Evolutionary conservation across 202 grass and related monocot species (phyloP), one percentile per base, ranked within the genome.

Genomic region (Musa balbisiana): DNA sequence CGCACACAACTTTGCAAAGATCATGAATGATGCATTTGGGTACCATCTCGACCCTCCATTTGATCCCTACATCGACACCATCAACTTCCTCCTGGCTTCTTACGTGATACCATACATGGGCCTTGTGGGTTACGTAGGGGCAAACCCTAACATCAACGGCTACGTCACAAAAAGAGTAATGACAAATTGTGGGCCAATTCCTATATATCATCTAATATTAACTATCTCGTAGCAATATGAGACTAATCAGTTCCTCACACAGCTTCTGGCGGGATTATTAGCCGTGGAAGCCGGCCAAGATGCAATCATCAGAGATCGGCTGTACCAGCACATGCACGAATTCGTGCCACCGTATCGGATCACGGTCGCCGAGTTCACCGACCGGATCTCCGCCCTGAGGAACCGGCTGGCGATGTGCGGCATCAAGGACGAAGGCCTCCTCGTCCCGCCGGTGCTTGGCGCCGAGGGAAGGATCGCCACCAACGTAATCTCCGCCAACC

Each of bases 11-110:
- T 90, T 96, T 70, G 87, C 85, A 0, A 73, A 75, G 80, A 51
- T 92, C 49, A 96, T 96, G 83, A 83, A 96, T 73, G 80, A 83
- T 54, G 89, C 89, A 19, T 79, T 92, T 55, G 89, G 89, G 0
- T 77, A 13, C n/a, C 85, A 58, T 19, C 89, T 96, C 20, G 72
- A 92, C 73, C 92, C 92, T 63, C 85, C 89, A 0, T 92, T 96
- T 74, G 77, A 96, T 74, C 79, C 92, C 0, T 96, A 92, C 83
- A 65, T 67, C 49, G 23, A 55, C 72, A 71, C 54, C 16, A 54
- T 92, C 83, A 92, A 88, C 83, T 96, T 86, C 89, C 79, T 96
- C 21, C 81, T 96, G 51, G 92, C 89, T 15, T 96, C 87, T 85
- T 96, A 96, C 87, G 55, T 90, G 56, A 77, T 96, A 26, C 92